Percentiles rank a stretch among this genome's conserved stretches.
Conservation (phyloP, 352 stramenopile genomes). For the Globisporangium paddicum region DNA sequence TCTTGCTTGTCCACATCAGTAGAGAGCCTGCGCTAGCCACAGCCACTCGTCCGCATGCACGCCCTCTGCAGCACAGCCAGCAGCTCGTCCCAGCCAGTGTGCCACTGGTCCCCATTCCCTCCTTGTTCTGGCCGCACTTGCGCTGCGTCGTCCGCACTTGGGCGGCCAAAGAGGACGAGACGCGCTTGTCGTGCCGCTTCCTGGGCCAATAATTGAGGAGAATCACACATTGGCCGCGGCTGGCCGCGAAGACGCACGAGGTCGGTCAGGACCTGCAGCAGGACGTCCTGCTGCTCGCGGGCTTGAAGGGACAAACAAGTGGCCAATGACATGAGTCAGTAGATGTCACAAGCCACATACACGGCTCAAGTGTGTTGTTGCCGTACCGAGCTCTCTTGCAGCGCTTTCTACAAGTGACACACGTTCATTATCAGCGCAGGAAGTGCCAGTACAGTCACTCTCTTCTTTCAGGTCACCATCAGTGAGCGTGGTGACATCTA, state of each 20-base stretch:
- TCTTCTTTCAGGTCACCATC: background rate
- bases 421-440: slow-evolving; percentile 1
- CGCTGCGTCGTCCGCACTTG: background rate
- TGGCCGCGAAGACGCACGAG: background rate
- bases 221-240: background rate
- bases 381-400: slow-evolving; percentile 10
- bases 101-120: background rate
- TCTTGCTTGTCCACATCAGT: background rate
- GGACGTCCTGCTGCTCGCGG: slow-evolving; percentile 1
- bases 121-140: slow-evolving; percentile 1
- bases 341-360: background rate
- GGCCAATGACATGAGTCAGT: background rate
- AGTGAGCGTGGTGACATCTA: slow-evolving; percentile 21
- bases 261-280: slow-evolving; percentile 7
- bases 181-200: background rate
- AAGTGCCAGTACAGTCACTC: slow-evolving; percentile 1
- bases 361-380: background rate
- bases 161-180: background rate
- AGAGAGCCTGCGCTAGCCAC: background rate
- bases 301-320: background rate
- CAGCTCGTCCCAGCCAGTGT: slow-evolving; percentile 4
- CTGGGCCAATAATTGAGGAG: background rate
- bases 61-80: background rate
- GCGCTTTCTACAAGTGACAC: background rate
- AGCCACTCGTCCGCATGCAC: slow-evolving; percentile 1